Evolutionary conservation across 2,329 filamentous ascomycete genomes (phyloP), one percentile per base, ranked within the genome.

Genomic region (Phaeophleospora eucalypticola): DNA sequence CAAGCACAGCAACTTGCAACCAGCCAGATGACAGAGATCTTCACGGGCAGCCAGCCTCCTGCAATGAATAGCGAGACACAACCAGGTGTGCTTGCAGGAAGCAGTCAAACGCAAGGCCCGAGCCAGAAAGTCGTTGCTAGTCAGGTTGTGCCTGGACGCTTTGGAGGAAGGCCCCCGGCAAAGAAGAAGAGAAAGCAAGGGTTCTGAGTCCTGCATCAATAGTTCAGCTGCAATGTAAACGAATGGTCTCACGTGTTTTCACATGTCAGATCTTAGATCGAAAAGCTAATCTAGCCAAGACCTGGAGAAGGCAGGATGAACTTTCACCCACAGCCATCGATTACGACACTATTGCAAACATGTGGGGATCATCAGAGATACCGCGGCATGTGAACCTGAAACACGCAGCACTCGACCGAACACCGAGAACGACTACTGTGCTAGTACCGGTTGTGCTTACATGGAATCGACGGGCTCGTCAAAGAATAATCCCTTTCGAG

Each of bases 131-230:
- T 46, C 17, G 42, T 53, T 24, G 60, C 63, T n/a, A 65, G 63
- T 57, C 65, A 68, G 49, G 54, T 63, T 14, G 54, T 61, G 29
- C 52, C 54, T 2, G 63, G 65, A 15, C 49, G 59, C 4, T 62
- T 58, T 54, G 65, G 63, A 59, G 42, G 63, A 50, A 37, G 68
- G 53, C 67, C 68, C 34, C 62, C 66, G 37, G 60, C 61, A 41
- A 74, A 69, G 60, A 72, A 71, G 63, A 72, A 70, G 57, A 65
- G 67, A 52, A 69, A 65, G 46, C 57, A 61, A 36, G 65, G 65
- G 9, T 68, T 68, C 42, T 66, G 52, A 62, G 34, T n/a, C n/a
- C n/a, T n/a, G n/a, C n/a, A n/a, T n/a, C n/a, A n/a, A n/a, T n/a
- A n/a, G n/a, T n/a, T n/a, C n/a, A n/a, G n/a, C n/a, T n/a, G n/a